These are phyloP conservation scores for Helicostylum pulchrum DNA, from an alignment of 192 early-diverging fungal species.

Conservation along the genomic window DNA sequence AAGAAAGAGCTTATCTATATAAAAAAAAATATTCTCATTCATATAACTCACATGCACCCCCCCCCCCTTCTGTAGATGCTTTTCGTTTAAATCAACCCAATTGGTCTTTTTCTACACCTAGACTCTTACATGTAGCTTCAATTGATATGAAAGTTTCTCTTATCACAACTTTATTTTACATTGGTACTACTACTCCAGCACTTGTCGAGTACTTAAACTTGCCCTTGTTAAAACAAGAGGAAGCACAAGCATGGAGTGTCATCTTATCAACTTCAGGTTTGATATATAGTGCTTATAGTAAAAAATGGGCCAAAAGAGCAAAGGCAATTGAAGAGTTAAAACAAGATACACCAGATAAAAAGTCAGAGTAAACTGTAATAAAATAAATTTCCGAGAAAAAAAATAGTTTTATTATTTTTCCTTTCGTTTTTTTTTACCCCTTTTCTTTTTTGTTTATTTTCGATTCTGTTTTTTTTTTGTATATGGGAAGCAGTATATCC, in stretches of 20 bases:
- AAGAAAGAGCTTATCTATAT: neutral
- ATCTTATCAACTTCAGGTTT: conserved; percentile 20
- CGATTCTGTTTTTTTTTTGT: too few relatives aligned
- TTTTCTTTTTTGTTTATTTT: neutral
- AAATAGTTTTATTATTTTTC: neutral
- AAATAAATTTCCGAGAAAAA: neutral
- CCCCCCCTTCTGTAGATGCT: conserved; percentile 15
- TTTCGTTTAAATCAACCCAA: conserved; percentile 30
- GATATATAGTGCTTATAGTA: conserved; percentile 14
- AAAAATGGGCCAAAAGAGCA: neutral
- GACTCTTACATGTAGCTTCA: conserved; percentile 20
- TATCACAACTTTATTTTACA: conserved; percentile 28
- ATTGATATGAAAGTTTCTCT: conserved; percentile 30
- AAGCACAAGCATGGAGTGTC: conserved; percentile 31
- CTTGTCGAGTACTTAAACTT: conserved; percentile 14
- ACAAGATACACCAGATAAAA: neutral
- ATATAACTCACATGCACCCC: neutral
- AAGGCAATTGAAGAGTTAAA: neutral
- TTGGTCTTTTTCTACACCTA: conserved; percentile 36
- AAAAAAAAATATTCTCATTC: too few relatives aligned
- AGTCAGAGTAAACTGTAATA: neutral
- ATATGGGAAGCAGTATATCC: conserved; percentile 15
- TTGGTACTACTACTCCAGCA: conserved; percentile 20
- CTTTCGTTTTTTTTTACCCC: conserved; percentile 2
- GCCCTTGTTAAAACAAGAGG: conserved; percentile 10